Percentiles rank a stretch among this genome's conserved stretches.
phyloP scores from a whole-genome alignment of 805 yeast species.

The Ogataea wickerhamii region DNA sequence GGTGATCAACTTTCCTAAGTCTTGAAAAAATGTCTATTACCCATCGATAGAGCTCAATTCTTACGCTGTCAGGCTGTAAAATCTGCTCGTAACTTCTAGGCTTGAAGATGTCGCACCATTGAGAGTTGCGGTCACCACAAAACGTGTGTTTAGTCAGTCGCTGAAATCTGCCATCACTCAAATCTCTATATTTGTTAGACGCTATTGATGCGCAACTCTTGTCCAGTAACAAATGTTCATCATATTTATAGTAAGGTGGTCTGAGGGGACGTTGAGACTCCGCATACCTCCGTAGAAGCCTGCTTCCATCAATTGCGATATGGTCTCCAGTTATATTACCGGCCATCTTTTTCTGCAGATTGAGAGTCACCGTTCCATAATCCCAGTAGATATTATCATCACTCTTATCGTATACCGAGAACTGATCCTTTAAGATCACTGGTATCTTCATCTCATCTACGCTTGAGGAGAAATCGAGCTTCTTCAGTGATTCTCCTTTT shows the following conservation, averaged over 20 bases:
- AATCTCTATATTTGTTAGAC: constrained; percentile 2
- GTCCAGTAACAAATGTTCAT: constrained; percentile 1
- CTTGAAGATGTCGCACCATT: constrained; percentile 44
- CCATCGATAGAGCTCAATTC: constrained; percentile 36
- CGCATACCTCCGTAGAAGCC: background rate
- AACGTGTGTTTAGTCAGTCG: constrained; percentile 4
- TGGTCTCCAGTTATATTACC: background rate
- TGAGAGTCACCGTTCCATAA: background rate
- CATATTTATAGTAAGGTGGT: background rate
- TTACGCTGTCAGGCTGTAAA: constrained; percentile 30
- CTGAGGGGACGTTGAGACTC: background rate
- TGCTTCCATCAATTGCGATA: constrained; percentile 3
- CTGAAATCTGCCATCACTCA: constrained; percentile 6
- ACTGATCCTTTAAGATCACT: constrained; percentile 24
- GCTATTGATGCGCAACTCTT: constrained; percentile 3
- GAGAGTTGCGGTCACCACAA: constrained; percentile 13
- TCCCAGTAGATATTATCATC: constrained; percentile 5
- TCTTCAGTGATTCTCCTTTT: constrained; percentile 15
- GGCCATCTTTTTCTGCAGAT: background rate
- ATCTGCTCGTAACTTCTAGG: constrained; percentile 37
- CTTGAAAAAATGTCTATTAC: constrained; percentile 36
- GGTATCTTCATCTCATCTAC: constrained; percentile 35
- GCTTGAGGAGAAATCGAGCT: constrained; percentile 5
- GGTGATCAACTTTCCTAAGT: constrained; percentile 27
- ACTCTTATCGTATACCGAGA: constrained; percentile 34